Percentiles rank a stretch among this genome's conserved stretches.
Conservation (phyloP, 1,139 yeast species). For the Scheffersomyces segobiensis region DNA sequence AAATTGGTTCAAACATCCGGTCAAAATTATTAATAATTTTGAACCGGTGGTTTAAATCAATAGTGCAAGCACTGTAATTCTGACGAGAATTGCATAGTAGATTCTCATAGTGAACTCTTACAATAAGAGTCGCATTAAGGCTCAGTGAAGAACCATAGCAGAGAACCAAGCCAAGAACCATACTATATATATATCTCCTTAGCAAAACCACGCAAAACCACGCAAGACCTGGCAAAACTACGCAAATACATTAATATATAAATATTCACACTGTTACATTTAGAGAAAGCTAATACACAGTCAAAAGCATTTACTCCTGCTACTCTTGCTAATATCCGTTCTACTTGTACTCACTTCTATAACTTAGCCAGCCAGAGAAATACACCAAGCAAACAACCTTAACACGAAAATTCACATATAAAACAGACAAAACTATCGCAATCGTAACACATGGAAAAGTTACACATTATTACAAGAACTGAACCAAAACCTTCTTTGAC, state of each 20-base stretch:
- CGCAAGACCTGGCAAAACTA: too few relatives aligned
- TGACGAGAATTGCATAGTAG: neutral
- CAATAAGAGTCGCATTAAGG: neutral
- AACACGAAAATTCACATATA: neutral
- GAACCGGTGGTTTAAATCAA: too few relatives aligned
- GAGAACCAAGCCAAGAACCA: neutral
- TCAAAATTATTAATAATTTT: too few relatives aligned
- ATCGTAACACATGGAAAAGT: neutral
- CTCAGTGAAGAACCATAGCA: neutral
- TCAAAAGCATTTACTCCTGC: neutral
- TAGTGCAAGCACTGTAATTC: too few relatives aligned
- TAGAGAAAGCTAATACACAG: neutral
- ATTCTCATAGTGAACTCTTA: neutral
- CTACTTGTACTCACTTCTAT: neutral
- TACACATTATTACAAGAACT: slow-evolving; percentile 1
- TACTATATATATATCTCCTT: neutral
- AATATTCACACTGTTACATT: neutral
- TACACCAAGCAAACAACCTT: neutral
- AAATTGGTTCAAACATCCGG: too few relatives aligned
- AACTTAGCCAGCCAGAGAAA: neutral
- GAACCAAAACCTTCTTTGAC: neutral
- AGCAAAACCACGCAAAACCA: too few relatives aligned
- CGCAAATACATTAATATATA: too few relatives aligned
- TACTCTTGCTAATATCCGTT: neutral
- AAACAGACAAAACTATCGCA: neutral